phyloP scores from a whole-genome alignment of 2,329 filamentous ascomycete genomes.

The Pezicula rhizophila region DNA sequence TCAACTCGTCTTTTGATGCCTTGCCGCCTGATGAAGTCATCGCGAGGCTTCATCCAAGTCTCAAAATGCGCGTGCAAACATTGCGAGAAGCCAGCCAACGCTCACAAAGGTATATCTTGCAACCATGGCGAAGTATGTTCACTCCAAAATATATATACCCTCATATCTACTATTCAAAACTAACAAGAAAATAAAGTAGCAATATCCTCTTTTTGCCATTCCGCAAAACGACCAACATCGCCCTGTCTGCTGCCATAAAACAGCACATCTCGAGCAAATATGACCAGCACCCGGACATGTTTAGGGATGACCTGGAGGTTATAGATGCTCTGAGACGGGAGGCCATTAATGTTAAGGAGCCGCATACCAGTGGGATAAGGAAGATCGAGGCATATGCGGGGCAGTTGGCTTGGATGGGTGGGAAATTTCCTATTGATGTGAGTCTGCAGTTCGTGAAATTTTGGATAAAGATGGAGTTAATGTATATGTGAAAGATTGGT shows the following conservation, averaged over 20 bases:
- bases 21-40: slow-evolving; percentile 1
- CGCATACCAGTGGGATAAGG: slow-evolving; percentile 77
- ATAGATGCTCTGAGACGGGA: slow-evolving; percentile 79
- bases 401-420: slow-evolving; percentile 86
- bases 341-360: slow-evolving; percentile 83
- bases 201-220: slow-evolving; percentile 54
- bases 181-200: slow-evolving; percentile 11
- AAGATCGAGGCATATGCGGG: slow-evolving; percentile 89
- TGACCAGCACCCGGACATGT: slow-evolving; percentile 98
- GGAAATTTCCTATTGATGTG: slow-evolving; percentile 95
- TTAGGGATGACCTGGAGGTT: slow-evolving; percentile 77
- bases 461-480: slow-evolving; percentile 5
- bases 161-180: not conserved
- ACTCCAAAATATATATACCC: not conserved
- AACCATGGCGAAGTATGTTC: not conserved
- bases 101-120: not conserved
- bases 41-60: not conserved
- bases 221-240: slow-evolving; percentile 73
- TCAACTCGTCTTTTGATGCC: not conserved
- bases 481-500: slow-evolving; percentile 57
- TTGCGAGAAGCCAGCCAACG: not conserved
- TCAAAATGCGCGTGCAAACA: too few species aligned
- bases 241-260: slow-evolving; percentile 75
- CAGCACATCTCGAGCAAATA: slow-evolving; percentile 97
- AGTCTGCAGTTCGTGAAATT: slow-evolving; percentile 20